Conservation (phyloP, 441 rosid genomes). For the Manihot esculenta region DNA sequence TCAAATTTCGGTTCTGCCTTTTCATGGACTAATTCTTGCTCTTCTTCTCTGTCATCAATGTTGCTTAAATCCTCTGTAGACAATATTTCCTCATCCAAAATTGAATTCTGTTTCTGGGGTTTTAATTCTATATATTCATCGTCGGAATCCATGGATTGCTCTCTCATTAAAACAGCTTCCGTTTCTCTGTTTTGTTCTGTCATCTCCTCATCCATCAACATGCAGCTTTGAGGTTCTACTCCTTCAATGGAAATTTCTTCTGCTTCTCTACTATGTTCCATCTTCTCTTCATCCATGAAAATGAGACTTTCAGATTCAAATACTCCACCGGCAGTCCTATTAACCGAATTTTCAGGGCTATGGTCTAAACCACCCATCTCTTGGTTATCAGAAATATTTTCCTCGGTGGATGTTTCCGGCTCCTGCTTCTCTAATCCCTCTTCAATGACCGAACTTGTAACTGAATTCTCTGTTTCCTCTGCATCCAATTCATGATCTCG, state of each 20-base stretch:
- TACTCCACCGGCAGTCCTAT: constrained; percentile 21
- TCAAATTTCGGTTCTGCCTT: constrained; percentile 8
- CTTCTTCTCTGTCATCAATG: constrained; percentile 6
- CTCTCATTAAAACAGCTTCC: constrained; percentile 13
- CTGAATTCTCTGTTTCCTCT: constrained; percentile 22
- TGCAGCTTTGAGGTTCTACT: not conserved
- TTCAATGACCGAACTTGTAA: not conserved
- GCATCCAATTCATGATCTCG: constrained; percentile 8
- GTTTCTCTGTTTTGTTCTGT: constrained; percentile 12
- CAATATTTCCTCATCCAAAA: constrained; percentile 3
- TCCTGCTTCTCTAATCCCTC: constrained; percentile 14
- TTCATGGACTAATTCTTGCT: not conserved
- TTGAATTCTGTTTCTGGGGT: constrained; percentile 28
- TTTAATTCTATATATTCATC: constrained; percentile 59
- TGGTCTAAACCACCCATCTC: not conserved
- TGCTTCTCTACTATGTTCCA: constrained; percentile 18
- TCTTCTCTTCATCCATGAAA: not conserved
- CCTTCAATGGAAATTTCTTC: not conserved
- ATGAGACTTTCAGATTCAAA: constrained; percentile 24
- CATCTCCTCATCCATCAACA: constrained; percentile 6
- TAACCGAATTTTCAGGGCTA: constrained; percentile 19
- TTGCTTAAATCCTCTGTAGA: constrained; percentile 13
- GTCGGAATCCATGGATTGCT: constrained; percentile 31
- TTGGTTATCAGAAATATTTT: not conserved
- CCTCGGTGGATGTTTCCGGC: not conserved